phyloP scores from a whole-genome alignment of 2,329 filamentous ascomycete genomes.

The Nemania bipapillata region DNA sequence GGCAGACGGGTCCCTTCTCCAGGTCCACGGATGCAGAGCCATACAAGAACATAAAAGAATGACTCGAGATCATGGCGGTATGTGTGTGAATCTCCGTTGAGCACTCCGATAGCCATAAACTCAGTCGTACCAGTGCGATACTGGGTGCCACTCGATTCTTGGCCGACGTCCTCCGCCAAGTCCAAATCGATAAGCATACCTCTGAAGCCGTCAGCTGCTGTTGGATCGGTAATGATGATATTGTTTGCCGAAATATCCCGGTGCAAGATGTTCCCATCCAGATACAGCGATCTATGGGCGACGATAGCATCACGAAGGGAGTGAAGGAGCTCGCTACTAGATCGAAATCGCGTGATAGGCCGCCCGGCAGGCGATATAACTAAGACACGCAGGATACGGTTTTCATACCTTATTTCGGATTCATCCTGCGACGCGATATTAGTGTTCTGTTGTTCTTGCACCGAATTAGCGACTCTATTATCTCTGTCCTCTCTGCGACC shows the following conservation, averaged over 20 bases:
- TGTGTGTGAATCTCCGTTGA: constrained; percentile 14
- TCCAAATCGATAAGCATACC: constrained; percentile 37
- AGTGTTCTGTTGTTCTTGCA: background rate
- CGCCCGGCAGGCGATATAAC: constrained; percentile 3
- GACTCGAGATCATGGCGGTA: constrained; percentile 38
- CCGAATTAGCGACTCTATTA: background rate
- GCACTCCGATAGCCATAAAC: constrained; percentile 34
- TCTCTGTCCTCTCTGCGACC: background rate
- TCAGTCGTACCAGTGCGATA: constrained; percentile 24
- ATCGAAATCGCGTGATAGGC: constrained; percentile 8
- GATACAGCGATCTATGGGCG: constrained; percentile 29
- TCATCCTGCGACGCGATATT: background rate
- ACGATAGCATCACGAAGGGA: constrained; percentile 29
- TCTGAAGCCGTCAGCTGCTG: constrained; percentile 17
- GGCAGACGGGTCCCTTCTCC: background rate
- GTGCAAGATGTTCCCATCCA: constrained; percentile 33
- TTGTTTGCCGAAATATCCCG: constrained; percentile 32
- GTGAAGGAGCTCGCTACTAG: constrained; percentile 24
- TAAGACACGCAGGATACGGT: constrained; percentile 15
- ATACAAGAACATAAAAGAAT: constrained; percentile 35
- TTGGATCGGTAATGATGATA: constrained; percentile 30
- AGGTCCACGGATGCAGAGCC: constrained; percentile 3
- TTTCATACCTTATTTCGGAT: background rate
- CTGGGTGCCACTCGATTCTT: constrained; percentile 4
- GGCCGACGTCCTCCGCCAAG: constrained; percentile 13